A percentile compares a stretch with the other conserved stretches of the same genome.
phyloP scores from a whole-genome alignment of 1,284 basidiomycete genomes.

The Ustilago curta region DNA sequence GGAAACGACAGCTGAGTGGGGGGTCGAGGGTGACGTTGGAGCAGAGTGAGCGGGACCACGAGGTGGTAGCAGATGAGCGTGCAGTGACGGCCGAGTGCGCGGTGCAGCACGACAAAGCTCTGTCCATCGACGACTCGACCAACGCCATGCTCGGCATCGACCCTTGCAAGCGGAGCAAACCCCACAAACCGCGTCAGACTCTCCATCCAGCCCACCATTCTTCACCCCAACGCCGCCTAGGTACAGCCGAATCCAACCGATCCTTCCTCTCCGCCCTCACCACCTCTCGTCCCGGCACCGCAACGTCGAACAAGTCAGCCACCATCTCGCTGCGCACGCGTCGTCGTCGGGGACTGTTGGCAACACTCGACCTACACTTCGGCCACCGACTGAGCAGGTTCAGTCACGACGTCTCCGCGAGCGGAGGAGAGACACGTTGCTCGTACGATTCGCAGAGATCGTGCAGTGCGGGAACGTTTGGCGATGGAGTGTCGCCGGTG shows the following conservation, averaged over 20 bases:
- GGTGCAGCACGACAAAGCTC: neutral
- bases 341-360: conserved; percentile 12
- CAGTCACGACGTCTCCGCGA: conserved; percentile 13
- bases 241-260: conserved; percentile 25
- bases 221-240: conserved; percentile 6
- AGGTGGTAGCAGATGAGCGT: neutral
- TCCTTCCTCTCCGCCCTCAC: conserved; percentile 6
- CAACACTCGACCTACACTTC: conserved; percentile 19
- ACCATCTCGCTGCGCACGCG: conserved; percentile 10
- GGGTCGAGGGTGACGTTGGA: neutral
- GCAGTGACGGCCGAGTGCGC: neutral
- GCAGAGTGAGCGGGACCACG: neutral
- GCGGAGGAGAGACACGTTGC: neutral
- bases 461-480: conserved; percentile 35
- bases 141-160: neutral
- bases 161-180: neutral
- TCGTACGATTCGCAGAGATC: conserved; percentile 20
- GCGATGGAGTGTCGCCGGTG: conserved; percentile 10
- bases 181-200: neutral
- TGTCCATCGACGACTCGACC: too few species aligned
- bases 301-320: conserved; percentile 13
- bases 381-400: conserved; percentile 7
- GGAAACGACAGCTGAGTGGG: conserved; percentile 6
- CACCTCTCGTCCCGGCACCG: conserved; percentile 16
- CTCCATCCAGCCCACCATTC: neutral